These are phyloP conservation scores for California macrophylla DNA, from an alignment of 441 rosid genomes.

Conservation along the genomic window DNA sequence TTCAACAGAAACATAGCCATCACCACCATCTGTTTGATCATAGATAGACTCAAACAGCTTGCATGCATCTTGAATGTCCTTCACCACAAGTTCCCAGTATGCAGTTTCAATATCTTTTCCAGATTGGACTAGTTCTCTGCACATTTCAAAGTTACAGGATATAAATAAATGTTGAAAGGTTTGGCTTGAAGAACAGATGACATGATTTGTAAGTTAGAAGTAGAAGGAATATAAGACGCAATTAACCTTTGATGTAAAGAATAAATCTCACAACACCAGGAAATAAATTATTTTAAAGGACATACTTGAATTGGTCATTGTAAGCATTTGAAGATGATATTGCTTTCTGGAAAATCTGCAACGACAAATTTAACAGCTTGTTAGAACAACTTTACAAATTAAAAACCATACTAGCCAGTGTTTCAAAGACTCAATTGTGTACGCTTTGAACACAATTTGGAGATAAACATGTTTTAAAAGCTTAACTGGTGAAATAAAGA, in stretches of 20 bases:
- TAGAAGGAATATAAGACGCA: neutral
- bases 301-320: conserved; percentile 89
- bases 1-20: conserved; percentile 95
- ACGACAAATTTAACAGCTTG: conserved; percentile 17
- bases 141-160: conserved; percentile 13
- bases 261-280: neutral
- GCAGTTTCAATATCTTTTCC: conserved; percentile 82
- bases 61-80: conserved; percentile 97
- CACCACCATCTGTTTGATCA: conserved; percentile 77
- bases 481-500: neutral
- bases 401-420: neutral
- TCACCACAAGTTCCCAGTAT: conserved; percentile 94
- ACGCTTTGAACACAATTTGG: neutral
- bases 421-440: neutral
- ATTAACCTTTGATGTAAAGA: neutral
- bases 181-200: neutral
- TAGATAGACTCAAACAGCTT: conserved; percentile 85
- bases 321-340: conserved; percentile 92
- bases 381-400: neutral
- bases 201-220: neutral
- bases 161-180: neutral
- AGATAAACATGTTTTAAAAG: neutral
- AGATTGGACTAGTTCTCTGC: conserved; percentile 76
- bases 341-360: conserved; percentile 97
- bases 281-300: neutral